Conservation (phyloP, 306 rosid genomes). For the Vachellia pachyceras region DNA sequence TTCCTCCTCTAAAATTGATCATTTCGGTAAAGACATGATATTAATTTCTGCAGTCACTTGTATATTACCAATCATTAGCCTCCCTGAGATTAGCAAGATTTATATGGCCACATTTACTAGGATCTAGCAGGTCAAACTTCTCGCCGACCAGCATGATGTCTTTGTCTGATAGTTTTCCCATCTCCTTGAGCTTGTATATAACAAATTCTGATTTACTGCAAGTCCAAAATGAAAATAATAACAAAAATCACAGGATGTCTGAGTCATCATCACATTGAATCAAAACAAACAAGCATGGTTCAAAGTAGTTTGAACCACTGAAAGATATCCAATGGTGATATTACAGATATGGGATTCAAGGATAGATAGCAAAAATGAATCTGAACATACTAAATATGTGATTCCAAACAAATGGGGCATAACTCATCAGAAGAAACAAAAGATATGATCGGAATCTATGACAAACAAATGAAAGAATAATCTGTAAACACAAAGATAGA, state of each 20-base stretch:
- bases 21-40: neutral
- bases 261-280: constrained; percentile 29
- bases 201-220: constrained; percentile 95
- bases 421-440: constrained; percentile 15
- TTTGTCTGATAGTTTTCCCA: constrained; percentile 86
- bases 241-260: constrained; percentile 31
- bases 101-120: constrained; percentile 82
- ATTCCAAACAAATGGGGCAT: constrained; percentile 9
- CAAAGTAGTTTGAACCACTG: constrained; percentile 15
- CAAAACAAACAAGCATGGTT: constrained; percentile 32
- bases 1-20: constrained; percentile 3
- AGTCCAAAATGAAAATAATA: constrained; percentile 27
- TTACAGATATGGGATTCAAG: neutral
- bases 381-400: constrained; percentile 7
- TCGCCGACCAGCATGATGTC: constrained; percentile 74
- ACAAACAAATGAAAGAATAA: constrained; percentile 32
- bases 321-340: constrained; percentile 10
- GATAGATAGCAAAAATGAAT: constrained; percentile 2
- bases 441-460: neutral
- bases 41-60: neutral
- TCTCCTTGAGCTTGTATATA: constrained; percentile 95
- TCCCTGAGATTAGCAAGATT: constrained; percentile 82
- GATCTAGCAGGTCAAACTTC: constrained; percentile 82
- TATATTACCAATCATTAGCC: constrained; percentile 40
- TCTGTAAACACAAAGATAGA: neutral